These are phyloP conservation scores for Phytophthora citrophthora DNA, from an alignment of 352 stramenopile genomes.

Conservation along the genomic window DNA sequence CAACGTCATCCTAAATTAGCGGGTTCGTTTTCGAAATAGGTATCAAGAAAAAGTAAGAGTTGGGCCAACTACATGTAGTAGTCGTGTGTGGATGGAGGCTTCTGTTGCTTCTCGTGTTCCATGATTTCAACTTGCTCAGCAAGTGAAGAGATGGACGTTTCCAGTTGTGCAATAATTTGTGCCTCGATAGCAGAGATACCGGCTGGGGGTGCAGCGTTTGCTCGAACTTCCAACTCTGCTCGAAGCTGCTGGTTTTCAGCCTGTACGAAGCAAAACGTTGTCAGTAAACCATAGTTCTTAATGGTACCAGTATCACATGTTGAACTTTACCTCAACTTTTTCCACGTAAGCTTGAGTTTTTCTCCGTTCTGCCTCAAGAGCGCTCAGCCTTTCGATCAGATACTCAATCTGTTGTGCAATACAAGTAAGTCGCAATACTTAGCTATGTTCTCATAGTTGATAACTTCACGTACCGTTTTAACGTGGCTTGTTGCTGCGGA, in stretches of 20 bases:
- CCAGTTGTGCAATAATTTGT: slow-evolving; percentile 52
- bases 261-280: slow-evolving; percentile 15
- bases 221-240: slow-evolving; percentile 28
- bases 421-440: background rate
- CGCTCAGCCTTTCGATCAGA: slow-evolving; percentile 56
- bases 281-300: background rate
- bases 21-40: too few relatives aligned
- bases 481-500: slow-evolving; percentile 31
- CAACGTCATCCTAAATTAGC: too few relatives aligned
- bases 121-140: slow-evolving; percentile 54
- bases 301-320: background rate
- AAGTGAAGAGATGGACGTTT: slow-evolving; percentile 52
- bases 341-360: slow-evolving; percentile 42
- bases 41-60: too few relatives aligned
- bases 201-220: background rate
- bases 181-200: slow-evolving; percentile 45
- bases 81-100: background rate
- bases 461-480: slow-evolving; percentile 40
- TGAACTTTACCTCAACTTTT: slow-evolving; percentile 48
- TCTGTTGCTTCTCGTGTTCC: slow-evolving; percentile 37
- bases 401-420: slow-evolving; percentile 53
- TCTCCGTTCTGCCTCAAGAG: slow-evolving; percentile 51
- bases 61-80: background rate
- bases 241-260: slow-evolving; percentile 48
- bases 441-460: too few relatives aligned